Base-by-base conservation (phyloP, 495 filamentous ascomycete genomes). In the Aspergillus biplanus region DNA sequence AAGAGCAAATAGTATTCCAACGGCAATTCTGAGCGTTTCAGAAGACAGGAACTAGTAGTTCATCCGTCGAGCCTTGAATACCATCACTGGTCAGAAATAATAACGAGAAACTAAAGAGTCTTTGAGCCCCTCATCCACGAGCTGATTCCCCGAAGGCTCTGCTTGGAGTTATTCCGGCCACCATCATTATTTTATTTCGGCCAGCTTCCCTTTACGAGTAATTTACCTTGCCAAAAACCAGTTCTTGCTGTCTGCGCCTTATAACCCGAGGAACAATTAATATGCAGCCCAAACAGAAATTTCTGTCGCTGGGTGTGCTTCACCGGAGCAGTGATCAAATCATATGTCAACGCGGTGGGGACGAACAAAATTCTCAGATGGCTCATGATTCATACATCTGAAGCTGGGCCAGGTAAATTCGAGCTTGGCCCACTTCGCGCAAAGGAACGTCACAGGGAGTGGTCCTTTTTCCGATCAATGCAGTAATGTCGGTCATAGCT, bases 21-120 rank as follows among this genome's bases (percentile, higher is more conserved):
- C 47, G 47, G 47, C 47, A 50, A 50, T 50, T 31, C n/a, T 27
- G 52, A 34, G 11, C 52, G 31, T 54, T 54, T 54, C 52, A 54
- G 52, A 34, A 34, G 6, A 21, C 21, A 27, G 21, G 1, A 27
- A 27, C 21, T 27, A 27, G 21, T 54, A 54, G 52, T 54, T 54
- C 52, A 32, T 54, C 27, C 32, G 27, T 16, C 12, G 27, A 32
- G 34, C 27, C 27, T 50, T 50, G 11, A 9, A 50, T 50, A 18
- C 27, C 47, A 27, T 27, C 47, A 21, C 11, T 11, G 8, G 13
- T 27, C 21, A 27, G 21, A 1, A 27, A 27, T 27, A 27, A 27
- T 27, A 27, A 27, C 21, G 21, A 27, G 21, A 27, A 27, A 27
- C 21, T 39, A 44, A 44, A 44, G n/a, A 12, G 13, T 7, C 7